A percentile compares a stretch with the other conserved stretches of the same genome.
phyloP scores from a whole-genome alignment of 495 filamentous ascomycete genomes.

The Thozetella sp. region DNA sequence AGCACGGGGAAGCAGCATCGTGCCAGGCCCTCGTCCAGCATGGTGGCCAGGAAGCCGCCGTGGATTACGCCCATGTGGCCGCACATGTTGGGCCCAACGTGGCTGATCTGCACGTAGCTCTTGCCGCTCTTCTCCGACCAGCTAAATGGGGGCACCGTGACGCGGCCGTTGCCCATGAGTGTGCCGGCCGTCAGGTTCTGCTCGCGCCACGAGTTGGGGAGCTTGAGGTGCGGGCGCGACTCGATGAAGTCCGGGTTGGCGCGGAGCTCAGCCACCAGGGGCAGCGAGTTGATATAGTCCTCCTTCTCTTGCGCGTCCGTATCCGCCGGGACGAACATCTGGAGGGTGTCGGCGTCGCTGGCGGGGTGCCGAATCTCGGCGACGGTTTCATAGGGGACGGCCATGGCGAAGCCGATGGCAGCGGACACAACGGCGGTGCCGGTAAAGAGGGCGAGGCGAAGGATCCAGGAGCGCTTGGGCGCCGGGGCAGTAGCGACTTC shows the following conservation, averaged over 20 bases:
- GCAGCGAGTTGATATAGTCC: conserved; percentile 73
- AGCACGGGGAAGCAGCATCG: conserved; percentile 89
- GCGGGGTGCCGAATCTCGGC: conserved; percentile 28
- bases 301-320: conserved; percentile 66
- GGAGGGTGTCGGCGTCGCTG: conserved; percentile 73
- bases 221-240: conserved; percentile 83
- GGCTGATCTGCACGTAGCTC: conserved; percentile 71
- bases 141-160: conserved; percentile 80
- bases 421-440: background rate
- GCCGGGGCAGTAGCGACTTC: background rate
- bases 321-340: conserved; percentile 65
- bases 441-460: background rate
- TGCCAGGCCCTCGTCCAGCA: conserved; percentile 90
- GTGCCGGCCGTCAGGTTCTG: conserved; percentile 85
- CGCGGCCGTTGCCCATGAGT: conserved; percentile 71
- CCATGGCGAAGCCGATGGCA: background rate
- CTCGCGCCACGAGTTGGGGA: conserved; percentile 63
- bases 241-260: conserved; percentile 68
- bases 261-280: conserved; percentile 67
- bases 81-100: conserved; percentile 81
- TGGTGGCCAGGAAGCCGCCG: conserved; percentile 86
- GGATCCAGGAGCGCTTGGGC: background rate
- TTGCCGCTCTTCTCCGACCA: conserved; percentile 75
- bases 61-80: conserved; percentile 93
- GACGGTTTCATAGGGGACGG: background rate